Evolutionary conservation across 768 basidiomycete species (phyloP).

Genomic region (Serpula lacrymans): DNA sequence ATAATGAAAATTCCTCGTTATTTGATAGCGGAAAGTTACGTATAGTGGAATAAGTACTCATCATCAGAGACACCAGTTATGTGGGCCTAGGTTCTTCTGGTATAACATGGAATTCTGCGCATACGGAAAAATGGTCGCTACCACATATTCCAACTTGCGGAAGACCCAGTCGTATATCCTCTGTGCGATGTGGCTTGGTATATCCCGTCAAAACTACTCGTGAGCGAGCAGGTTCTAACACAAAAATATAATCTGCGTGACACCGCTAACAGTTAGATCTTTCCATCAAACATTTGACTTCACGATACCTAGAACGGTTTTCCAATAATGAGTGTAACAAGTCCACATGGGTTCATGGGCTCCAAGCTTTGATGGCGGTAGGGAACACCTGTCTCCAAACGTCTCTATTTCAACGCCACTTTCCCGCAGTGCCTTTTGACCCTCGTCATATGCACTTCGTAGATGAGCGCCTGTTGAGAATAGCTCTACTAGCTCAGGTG

Average conservation of each 20-base stretch:
- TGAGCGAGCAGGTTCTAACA: constrained; percentile 44
- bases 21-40: too few relatives aligned
- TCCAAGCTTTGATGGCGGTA: constrained; percentile 46
- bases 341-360: constrained; percentile 80
- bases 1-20: too few relatives aligned
- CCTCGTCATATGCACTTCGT: constrained; percentile 69
- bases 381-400: constrained; percentile 48
- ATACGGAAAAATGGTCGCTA: constrained; percentile 84
- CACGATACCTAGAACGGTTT: constrained; percentile 66
- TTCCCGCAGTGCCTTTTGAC: constrained; percentile 25
- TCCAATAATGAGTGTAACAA: constrained; percentile 87
- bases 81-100: too few relatives aligned
- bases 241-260: constrained; percentile 89
- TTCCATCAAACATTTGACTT: too few relatives aligned
- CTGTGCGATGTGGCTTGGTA: constrained; percentile 55
- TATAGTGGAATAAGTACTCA: too few relatives aligned
- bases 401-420: constrained; percentile 28
- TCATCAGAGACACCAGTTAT: too few relatives aligned
- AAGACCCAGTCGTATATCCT: constrained; percentile 66
- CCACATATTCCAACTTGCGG: constrained; percentile 79
- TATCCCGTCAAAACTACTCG: constrained; percentile 45
- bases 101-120: constrained; percentile 71
- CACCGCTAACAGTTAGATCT: too few relatives aligned
- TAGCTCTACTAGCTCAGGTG: constrained; percentile 51
- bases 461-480: constrained; percentile 30